Conservation (phyloP, 208 protist species). For the Trypanosoma melophagium region DNA sequence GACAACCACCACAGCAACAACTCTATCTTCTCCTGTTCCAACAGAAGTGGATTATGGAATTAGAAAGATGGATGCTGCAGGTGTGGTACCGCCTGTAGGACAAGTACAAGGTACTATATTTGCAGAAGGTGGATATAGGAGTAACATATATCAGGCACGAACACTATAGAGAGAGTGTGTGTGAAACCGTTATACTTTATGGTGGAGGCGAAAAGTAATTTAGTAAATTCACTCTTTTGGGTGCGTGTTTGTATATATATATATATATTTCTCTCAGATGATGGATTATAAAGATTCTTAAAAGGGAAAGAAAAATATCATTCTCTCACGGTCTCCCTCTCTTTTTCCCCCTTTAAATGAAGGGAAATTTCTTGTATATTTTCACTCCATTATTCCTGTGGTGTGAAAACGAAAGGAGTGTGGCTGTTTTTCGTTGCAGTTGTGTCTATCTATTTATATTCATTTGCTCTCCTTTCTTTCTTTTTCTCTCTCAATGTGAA, state of each 20-base stretch:
- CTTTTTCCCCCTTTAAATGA: too few relatives aligned
- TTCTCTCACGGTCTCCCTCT: too few relatives aligned
- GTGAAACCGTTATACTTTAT: too few relatives aligned
- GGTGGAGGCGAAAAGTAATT: too few relatives aligned
- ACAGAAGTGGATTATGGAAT: not conserved
- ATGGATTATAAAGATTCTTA: too few relatives aligned
- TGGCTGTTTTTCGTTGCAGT: too few relatives aligned
- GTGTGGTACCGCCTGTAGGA: not conserved
- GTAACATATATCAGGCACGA: conserved; percentile 17
- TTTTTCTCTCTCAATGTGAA: not conserved
- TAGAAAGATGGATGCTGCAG: not conserved
- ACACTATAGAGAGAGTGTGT: conserved; percentile 15
- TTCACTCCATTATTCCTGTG: not conserved
- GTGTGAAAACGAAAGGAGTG: too few relatives aligned
- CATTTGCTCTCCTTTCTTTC: conserved; percentile 1
- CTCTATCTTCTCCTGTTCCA: not conserved
- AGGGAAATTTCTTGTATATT: not conserved
- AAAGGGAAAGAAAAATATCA: too few relatives aligned
- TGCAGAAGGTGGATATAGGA: conserved; percentile 12
- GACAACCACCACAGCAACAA: not conserved
- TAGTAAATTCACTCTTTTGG: too few relatives aligned
- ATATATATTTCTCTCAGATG: too few relatives aligned
- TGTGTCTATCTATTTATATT: too few relatives aligned
- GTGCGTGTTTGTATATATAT: too few relatives aligned
- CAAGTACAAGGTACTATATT: conserved; percentile 18